phyloP scores from a whole-genome alignment of 768 basidiomycete genomes.

The Kwoniella europaea region DNA sequence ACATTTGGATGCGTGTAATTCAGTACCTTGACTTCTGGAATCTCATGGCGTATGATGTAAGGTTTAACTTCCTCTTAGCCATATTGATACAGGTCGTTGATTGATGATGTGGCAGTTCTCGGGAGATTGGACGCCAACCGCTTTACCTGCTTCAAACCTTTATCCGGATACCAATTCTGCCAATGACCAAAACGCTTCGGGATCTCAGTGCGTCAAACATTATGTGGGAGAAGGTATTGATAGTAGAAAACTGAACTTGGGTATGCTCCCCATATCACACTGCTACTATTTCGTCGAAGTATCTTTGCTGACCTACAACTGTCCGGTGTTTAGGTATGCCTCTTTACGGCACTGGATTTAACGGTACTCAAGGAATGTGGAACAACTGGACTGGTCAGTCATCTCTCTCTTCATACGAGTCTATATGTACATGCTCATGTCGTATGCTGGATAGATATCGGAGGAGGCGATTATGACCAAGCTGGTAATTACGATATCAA shows the following conservation, averaged over 20 bases:
- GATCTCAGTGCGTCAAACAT: slow-evolving; percentile 10
- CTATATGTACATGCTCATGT: background rate
- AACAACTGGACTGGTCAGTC: slow-evolving; percentile 11
- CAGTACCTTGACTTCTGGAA: slow-evolving; percentile 91
- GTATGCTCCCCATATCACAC: no score
- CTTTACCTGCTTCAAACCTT: slow-evolving; percentile 17
- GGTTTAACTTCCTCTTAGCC: background rate
- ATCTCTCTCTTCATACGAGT: no score
- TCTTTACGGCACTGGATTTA: slow-evolving; percentile 22
- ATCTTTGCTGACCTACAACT: background rate
- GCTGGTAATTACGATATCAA: slow-evolving; percentile 20
- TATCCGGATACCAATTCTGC: slow-evolving; percentile 4
- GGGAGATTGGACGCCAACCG: slow-evolving; percentile 14
- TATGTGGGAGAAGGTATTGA: slow-evolving; percentile 2
- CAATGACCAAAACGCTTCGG: slow-evolving; percentile 10
- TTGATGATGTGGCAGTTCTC: slow-evolving; percentile 14
- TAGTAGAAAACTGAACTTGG: slow-evolving; percentile 15
- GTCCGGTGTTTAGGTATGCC: slow-evolving; percentile 11
- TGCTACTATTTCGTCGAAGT: background rate
- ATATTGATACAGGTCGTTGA: no score
- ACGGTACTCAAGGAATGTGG: slow-evolving; percentile 24
- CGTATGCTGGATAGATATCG: background rate
- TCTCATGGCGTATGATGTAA: slow-evolving; percentile 70
- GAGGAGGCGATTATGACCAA: slow-evolving; percentile 13
- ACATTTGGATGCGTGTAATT: no score